A percentile compares a stretch with the other conserved stretches of the same genome.
These are phyloP conservation scores for Bipolaris bicolor DNA, from an alignment of 2,329 filamentous ascomycete species.

Conservation along the genomic window DNA sequence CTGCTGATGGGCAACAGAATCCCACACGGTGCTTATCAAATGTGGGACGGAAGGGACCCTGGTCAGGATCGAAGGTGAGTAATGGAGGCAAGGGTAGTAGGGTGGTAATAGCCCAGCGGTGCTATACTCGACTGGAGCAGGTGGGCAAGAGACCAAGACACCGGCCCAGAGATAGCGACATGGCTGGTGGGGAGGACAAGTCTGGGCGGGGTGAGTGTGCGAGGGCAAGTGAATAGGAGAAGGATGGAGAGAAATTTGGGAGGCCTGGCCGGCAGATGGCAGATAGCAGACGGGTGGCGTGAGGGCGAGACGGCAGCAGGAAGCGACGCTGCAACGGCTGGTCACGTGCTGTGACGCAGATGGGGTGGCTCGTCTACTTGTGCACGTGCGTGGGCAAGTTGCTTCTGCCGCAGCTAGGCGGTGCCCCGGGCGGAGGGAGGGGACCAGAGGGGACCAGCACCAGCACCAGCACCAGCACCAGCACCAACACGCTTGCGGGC, in stretches of 20 bases:
- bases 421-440: constrained; percentile 2
- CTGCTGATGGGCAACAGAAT: not conserved
- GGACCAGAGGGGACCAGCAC: not conserved
- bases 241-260: too few relatives aligned
- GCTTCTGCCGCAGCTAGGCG: constrained; percentile 10
- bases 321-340: not conserved
- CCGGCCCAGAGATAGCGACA: constrained; percentile 6
- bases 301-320: not conserved
- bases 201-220: too few relatives aligned
- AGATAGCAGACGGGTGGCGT: not conserved
- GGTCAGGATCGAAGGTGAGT: not conserved
- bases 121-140: constrained; percentile 5
- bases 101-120: not conserved
- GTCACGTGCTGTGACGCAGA: not conserved
- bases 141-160: constrained; percentile 12
- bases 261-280: not conserved
- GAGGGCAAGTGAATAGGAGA: too few relatives aligned
- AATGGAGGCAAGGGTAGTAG: not conserved
- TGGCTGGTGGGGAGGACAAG: too few relatives aligned
- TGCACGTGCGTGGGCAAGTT: not conserved
- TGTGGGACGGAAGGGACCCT: not conserved
- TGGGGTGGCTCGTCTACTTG: too few relatives aligned
- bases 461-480: constrained; percentile 5
- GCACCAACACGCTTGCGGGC: constrained; percentile 1
- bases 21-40: constrained; percentile 3